These are phyloP conservation scores for Populus tremula DNA, from an alignment of 345 rosid species.

Conservation along the genomic window DNA sequence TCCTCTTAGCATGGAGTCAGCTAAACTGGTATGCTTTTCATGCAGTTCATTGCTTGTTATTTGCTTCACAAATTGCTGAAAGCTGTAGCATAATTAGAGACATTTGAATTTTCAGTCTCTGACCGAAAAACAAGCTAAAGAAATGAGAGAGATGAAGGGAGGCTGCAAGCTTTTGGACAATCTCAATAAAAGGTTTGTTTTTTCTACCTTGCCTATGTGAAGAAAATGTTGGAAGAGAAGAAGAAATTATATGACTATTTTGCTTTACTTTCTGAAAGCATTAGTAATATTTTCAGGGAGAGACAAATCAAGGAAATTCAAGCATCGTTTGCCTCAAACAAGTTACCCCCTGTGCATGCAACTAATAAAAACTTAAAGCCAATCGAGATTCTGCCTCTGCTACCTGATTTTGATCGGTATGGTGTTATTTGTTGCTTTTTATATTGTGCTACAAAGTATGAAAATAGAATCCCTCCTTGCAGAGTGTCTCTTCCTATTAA, in stretches of 20 bases:
- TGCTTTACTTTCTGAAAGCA: constrained; percentile 1
- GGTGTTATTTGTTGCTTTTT: constrained; percentile 27
- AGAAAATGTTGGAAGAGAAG: not conserved
- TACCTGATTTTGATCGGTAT: constrained; percentile 90
- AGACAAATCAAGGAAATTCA: constrained; percentile 90
- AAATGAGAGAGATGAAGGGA: constrained; percentile 75
- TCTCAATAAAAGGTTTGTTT: constrained; percentile 69
- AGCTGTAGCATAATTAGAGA: constrained; percentile 8
- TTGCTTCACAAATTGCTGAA: constrained; percentile 10
- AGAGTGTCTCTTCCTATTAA: not conserved
- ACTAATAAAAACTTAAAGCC: constrained; percentile 73
- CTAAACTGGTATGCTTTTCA: constrained; percentile 64
- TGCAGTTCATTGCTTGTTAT: not conserved
- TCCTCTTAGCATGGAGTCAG: constrained; percentile 74
- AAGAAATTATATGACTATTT: not conserved
- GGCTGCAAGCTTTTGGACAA: constrained; percentile 67
- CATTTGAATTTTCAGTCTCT: constrained; percentile 61
- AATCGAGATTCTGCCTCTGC: constrained; percentile 69
- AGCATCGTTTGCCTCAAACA: constrained; percentile 81
- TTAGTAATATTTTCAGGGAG: constrained; percentile 50
- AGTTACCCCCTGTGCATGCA: constrained; percentile 78
- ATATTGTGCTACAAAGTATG: not conserved
- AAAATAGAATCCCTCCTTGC: not conserved
- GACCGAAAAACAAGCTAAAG: constrained; percentile 95
- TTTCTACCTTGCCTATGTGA: constrained; percentile 15